Conservation (phyloP, 2,329 filamentous ascomycete species). For the Lecanicillium sp. region DNA sequence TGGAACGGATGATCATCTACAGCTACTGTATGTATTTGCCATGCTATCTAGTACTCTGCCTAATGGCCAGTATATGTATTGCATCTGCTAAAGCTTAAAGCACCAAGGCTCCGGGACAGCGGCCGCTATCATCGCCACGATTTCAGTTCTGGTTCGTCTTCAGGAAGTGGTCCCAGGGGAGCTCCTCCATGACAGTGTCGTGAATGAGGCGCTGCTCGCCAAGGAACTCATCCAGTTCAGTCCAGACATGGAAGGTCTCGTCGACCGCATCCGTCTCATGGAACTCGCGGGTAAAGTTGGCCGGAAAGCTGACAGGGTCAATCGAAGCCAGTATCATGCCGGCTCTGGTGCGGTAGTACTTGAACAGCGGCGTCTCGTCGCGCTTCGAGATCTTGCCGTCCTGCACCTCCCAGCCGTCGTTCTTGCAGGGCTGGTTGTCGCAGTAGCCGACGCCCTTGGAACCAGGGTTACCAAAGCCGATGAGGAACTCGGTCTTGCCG, state of each 20-base stretch:
- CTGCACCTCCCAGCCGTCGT: slow-evolving; percentile 19
- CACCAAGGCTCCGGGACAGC: too few species aligned
- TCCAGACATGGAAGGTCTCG: slow-evolving; percentile 13
- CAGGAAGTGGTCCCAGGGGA: slow-evolving; percentile 7
- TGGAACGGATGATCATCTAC: too few species aligned
- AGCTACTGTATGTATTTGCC: too few species aligned
- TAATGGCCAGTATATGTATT: too few species aligned
- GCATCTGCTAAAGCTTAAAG: too few species aligned
- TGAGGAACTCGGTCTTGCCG: slow-evolving; percentile 6
- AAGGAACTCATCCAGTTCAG: slow-evolving; percentile 3
- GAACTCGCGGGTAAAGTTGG: slow-evolving; percentile 16
- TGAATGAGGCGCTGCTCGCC: slow-evolving; percentile 14
- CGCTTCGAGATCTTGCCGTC: slow-evolving; percentile 14
- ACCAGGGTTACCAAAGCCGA: slow-evolving; percentile 18
- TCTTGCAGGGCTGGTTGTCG: slow-evolving; percentile 17
- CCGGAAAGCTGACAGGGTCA: slow-evolving; percentile 8
- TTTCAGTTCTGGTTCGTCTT: too few species aligned
- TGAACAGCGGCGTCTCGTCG: slow-evolving; percentile 15
- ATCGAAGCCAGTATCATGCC: slow-evolving; percentile 17
- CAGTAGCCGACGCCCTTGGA: slow-evolving; percentile 16
- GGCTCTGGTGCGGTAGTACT: slow-evolving; percentile 16
- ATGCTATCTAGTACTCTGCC: too few species aligned
- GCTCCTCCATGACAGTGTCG: slow-evolving; percentile 16
- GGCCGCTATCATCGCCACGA: too few species aligned
- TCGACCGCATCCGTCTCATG: slow-evolving; percentile 12